Evolutionary conservation across 2,329 filamentous ascomycete species (phyloP).

Genomic region (Neofusicoccum ribis): DNA sequence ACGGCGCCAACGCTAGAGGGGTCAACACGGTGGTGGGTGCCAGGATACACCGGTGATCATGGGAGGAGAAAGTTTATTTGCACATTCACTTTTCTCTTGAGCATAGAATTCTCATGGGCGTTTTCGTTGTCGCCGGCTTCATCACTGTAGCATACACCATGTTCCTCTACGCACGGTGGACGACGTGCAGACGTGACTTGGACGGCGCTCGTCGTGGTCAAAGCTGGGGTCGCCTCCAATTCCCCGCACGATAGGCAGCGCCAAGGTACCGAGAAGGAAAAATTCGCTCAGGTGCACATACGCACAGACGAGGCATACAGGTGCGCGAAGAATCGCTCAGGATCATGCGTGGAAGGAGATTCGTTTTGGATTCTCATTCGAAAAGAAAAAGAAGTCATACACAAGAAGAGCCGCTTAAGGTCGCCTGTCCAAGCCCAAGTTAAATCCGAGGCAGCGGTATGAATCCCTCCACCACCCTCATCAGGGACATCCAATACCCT

Average conservation of each 20-base stretch:
- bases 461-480: not conserved
- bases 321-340: too few species aligned
- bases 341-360: not conserved
- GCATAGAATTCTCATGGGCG: not conserved
- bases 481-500: not conserved
- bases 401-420: not conserved
- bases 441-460: not conserved
- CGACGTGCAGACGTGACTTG: too few species aligned
- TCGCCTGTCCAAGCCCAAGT: not conserved
- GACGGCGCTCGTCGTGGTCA: too few species aligned
- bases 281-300: not conserved
- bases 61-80: not conserved
- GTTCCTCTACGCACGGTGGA: not conserved
- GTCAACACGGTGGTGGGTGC: not conserved
- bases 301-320: not conserved
- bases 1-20: slow-evolving; percentile 23
- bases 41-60: slow-evolving; percentile 7
- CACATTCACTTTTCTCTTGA: not conserved
- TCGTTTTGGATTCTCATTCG: slow-evolving; percentile 5
- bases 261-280: too few species aligned
- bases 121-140: not conserved
- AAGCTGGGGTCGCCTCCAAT: not conserved
- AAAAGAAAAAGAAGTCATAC: not conserved
- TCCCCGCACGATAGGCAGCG: not conserved
- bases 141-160: too few species aligned